Base-by-base conservation (phyloP, 192 early-diverging fungal species). In the Gorgonomyces haynaldii region DNA sequence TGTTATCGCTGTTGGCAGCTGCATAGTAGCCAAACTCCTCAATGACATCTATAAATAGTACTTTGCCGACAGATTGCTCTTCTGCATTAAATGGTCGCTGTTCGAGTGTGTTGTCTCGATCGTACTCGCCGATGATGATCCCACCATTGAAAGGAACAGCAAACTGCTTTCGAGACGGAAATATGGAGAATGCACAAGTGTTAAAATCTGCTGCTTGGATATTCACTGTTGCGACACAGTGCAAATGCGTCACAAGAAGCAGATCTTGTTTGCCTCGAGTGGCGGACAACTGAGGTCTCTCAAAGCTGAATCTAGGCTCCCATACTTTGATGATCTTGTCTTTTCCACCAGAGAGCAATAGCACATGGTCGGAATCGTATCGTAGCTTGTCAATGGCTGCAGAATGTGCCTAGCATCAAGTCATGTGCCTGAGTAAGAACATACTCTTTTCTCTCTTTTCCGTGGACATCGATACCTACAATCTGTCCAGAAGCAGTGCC, bases 401-500 rank as follows among this genome's bases (percentile, higher is more conserved):
- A 2, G 56, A 27, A 57, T 65, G 63, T 37, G 63, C 63, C 46
- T 60, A 34, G 32, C 32, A n/a, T n/a, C 32, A n/a, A 9, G 9
- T 34, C 9, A 8, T n/a, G 32, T 34, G n/a, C 32, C 32, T 49
- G 46, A n/a, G 13, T 15, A 12, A 49, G 19, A 12, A 20, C 8
- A 26, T 23, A 17, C 17, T 49, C n/a, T n/a, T n/a, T 20, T 35
- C 32, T 10, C 15, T 49, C 32, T 20, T 49, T 46, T 46, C 7
- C 21, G 23, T 22, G 19, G 16, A 49, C n/a, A n/a, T 32, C 17
- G 1, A 49, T 35, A n/a, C 28, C 22, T 13, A 26, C 23, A 15
- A 64, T 23, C 30, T 64, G 62, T 7, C 62, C 62, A 36, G 37
- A 34, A 20, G 20, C 51, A 4, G 62, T 47, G 3, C 62, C 62